phyloP scores from a whole-genome alignment of 257 asterid genomes.

The Pogostemon cablin region DNA sequence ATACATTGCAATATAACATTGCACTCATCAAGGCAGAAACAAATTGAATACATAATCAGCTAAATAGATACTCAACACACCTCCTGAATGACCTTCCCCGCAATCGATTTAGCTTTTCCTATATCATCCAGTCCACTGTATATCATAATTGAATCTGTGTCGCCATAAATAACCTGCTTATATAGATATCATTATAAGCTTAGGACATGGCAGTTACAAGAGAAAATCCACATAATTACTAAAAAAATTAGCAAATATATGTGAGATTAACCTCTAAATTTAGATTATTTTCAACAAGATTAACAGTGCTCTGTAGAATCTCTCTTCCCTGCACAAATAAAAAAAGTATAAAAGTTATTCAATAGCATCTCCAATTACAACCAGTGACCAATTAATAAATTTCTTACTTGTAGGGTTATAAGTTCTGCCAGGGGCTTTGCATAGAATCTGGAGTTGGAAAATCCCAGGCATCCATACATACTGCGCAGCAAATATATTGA shows the following conservation, averaged over 20 bases:
- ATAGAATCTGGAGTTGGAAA: slow-evolving; percentile 92
- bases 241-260: slow-evolving; percentile 27
- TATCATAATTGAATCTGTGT: slow-evolving; percentile 98
- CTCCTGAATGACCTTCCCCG: slow-evolving; percentile 90
- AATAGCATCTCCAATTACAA: slow-evolving; percentile 30
- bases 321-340: slow-evolving; percentile 80
- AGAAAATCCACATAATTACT: slow-evolving; percentile 17
- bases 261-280: slow-evolving; percentile 72
- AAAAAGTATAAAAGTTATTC: slow-evolving; percentile 31
- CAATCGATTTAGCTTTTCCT: slow-evolving; percentile 76
- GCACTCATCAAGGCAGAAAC: slow-evolving; percentile 15
- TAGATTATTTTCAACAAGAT: slow-evolving; percentile 81
- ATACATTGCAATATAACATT: background rate
- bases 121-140: slow-evolving; percentile 93
- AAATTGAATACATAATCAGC: slow-evolving; percentile 20
- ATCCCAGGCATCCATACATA: slow-evolving; percentile 98
- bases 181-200: slow-evolving; percentile 24
- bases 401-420: slow-evolving; percentile 80
- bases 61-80: slow-evolving; percentile 43
- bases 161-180: slow-evolving; percentile 94
- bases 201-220: slow-evolving; percentile 34
- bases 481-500: slow-evolving; percentile 48
- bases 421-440: slow-evolving; percentile 98
- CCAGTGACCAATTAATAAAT: slow-evolving; percentile 23
- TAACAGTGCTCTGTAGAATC: slow-evolving; percentile 88